A percentile compares a stretch with the other conserved stretches of the same genome.
These are phyloP conservation scores for Ulota crispa DNA, from an alignment of 225 moss, liverwort and hornwort species.

Conservation along the genomic window DNA sequence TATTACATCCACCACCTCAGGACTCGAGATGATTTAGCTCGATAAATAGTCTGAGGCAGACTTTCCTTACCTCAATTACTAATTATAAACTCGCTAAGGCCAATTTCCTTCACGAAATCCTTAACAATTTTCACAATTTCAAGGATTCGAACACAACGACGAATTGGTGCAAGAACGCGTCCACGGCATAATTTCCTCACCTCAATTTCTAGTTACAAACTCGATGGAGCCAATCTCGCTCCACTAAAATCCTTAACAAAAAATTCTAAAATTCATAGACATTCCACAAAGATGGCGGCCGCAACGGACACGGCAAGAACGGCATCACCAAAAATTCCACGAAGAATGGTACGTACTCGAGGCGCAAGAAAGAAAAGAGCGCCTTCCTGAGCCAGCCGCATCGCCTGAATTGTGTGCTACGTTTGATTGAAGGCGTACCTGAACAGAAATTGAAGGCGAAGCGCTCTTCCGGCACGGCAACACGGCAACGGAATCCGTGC, in stretches of 20 bases:
- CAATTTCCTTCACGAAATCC: background rate
- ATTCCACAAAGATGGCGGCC: background rate
- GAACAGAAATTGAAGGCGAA: background rate
- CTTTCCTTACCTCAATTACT: background rate
- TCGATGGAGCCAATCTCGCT: background rate
- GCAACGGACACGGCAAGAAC: background rate
- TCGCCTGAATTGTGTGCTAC: background rate
- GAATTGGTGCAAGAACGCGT: background rate
- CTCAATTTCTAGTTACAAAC: background rate
- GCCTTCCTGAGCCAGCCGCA: background rate
- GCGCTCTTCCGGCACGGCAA: background rate
- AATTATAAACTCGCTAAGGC: background rate
- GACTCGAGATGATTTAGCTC: background rate
- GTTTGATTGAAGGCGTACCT: background rate
- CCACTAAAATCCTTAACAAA: background rate
- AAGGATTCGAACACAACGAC: background rate
- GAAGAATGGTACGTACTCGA: background rate
- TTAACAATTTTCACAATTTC: background rate
- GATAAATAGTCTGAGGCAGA: background rate
- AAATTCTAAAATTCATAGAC: background rate
- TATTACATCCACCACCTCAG: background rate
- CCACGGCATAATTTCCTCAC: background rate
- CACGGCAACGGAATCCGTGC: background rate
- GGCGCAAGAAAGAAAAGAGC: background rate
- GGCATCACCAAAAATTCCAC: background rate